Evolutionary conservation across 768 basidiomycete genomes (phyloP).

Genomic region (Strobilomyces dryophilus): DNA sequence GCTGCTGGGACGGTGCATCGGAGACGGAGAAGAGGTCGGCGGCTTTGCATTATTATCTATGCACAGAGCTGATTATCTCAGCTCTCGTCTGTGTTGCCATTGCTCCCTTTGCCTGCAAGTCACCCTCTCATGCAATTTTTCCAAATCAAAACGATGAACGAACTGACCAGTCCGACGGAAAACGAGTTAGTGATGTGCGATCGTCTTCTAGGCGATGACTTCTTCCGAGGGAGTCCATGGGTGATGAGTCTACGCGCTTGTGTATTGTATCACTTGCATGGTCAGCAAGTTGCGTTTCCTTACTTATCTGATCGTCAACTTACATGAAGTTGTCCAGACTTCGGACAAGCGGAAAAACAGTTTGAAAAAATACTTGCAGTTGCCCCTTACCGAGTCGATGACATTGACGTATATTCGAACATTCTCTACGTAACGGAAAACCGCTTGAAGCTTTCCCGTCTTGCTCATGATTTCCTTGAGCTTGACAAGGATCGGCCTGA

Average conservation of each 20-base stretch:
- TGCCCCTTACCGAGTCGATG: constrained; percentile 89
- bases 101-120: constrained; percentile 45
- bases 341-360: constrained; percentile 76
- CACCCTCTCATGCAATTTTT: constrained; percentile 66
- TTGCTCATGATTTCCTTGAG: constrained; percentile 88
- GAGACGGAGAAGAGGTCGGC: constrained; percentile 80
- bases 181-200: constrained; percentile 80
- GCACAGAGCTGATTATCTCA: constrained; percentile 20
- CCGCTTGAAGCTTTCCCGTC: constrained; percentile 77
- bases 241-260: constrained; percentile 83
- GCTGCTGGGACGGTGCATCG: constrained; percentile 72
- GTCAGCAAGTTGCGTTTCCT: constrained; percentile 40
- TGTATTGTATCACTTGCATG: constrained; percentile 86
- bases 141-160: constrained; percentile 84
- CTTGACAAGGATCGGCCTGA: constrained; percentile 94
- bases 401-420: constrained; percentile 94
- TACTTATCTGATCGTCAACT: constrained; percentile 1
- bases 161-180: constrained; percentile 85
- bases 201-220: constrained; percentile 61
- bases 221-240: constrained; percentile 82
- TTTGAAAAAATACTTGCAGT: constrained; percentile 78
- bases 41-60: background rate
- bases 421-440: constrained; percentile 95
- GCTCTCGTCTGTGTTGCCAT: constrained; percentile 42
- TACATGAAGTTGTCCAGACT: constrained; percentile 51